Percentiles rank a stretch among this genome's conserved stretches.
These are phyloP conservation scores for Pestalotiopsis sp. DNA, from an alignment of 2,329 filamentous ascomycete genomes.

Conservation along the genomic window DNA sequence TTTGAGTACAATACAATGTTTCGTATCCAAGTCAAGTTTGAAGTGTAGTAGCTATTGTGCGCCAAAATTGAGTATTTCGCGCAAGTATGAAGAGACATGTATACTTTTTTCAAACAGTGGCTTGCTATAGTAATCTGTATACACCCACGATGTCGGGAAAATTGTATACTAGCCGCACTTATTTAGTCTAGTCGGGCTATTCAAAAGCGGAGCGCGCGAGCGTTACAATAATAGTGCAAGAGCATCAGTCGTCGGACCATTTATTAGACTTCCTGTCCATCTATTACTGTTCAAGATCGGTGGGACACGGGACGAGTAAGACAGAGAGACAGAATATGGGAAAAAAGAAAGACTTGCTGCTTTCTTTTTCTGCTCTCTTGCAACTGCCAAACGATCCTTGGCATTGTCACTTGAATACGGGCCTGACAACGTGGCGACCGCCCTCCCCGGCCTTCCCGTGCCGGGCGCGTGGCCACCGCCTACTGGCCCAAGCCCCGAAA, in stretches of 20 bases:
- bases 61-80: not conserved
- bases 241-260: not conserved
- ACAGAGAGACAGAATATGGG: not conserved
- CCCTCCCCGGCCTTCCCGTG: conserved; percentile 20
- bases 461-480: conserved; percentile 28
- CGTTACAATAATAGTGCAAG: not conserved
- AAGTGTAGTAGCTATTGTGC: not conserved
- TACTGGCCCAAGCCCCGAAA: conserved; percentile 24
- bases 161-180: not conserved
- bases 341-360: not conserved
- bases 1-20: not conserved
- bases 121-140: no score
- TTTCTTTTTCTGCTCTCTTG: not conserved
- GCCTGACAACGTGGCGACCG: conserved; percentile 27
- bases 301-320: not conserved
- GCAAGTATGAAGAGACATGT: not conserved
- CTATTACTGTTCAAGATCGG: not conserved
- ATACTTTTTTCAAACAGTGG: not conserved
- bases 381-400: conserved; percentile 5
- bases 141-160: not conserved
- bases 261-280: not conserved
- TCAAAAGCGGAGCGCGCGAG: not conserved
- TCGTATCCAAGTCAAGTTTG: not conserved
- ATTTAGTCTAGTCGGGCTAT: not conserved
- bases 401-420: conserved; percentile 1